These are phyloP conservation scores for Picochlorum sp. DNA, from an alignment of 139 green algal genomes.

Conservation along the genomic window DNA sequence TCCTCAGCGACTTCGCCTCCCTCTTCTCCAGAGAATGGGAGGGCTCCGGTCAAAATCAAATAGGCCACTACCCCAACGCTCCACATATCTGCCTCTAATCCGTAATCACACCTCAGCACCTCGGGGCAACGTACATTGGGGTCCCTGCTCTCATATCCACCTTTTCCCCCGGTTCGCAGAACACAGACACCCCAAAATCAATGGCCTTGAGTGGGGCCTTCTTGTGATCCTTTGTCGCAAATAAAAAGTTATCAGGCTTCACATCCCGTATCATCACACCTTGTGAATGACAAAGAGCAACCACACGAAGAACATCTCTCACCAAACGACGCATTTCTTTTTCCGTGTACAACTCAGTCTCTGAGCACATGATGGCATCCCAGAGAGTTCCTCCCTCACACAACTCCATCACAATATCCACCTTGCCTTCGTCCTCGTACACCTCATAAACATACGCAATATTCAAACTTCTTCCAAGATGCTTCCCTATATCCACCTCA, in stretches of 20 bases:
- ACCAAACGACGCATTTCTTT: slow-evolving; percentile 33
- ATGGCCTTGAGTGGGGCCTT: slow-evolving; percentile 55
- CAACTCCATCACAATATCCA: slow-evolving; percentile 73
- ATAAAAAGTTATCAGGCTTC: slow-evolving; percentile 78
- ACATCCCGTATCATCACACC: slow-evolving; percentile 63
- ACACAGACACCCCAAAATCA: slow-evolving; percentile 61
- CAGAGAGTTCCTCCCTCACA: slow-evolving; percentile 43
- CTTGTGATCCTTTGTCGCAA: slow-evolving; percentile 32
- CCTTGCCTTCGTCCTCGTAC: slow-evolving; percentile 53
- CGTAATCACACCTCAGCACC: slow-evolving; percentile 55
- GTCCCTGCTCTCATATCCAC: slow-evolving; percentile 35
- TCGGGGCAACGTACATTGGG: slow-evolving; percentile 50
- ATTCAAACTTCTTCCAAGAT: slow-evolving; percentile 59
- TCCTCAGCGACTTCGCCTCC: slow-evolving; percentile 40
- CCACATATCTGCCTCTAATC: slow-evolving; percentile 62
- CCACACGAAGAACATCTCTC: slow-evolving; percentile 41
- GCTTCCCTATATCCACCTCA: slow-evolving; percentile 63
- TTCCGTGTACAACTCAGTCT: slow-evolving; percentile 39
- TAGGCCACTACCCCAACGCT: slow-evolving; percentile 53
- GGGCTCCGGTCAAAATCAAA: slow-evolving; percentile 49
- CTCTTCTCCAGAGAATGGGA: slow-evolving; percentile 57
- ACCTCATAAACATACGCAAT: slow-evolving; percentile 53
- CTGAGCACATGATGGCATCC: slow-evolving; percentile 17
- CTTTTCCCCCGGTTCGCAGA: slow-evolving; percentile 41
- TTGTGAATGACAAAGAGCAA: slow-evolving; percentile 64